These are phyloP conservation scores for Boletellus ananiceps DNA, from an alignment of 768 basidiomycete species.

Conservation along the genomic window DNA sequence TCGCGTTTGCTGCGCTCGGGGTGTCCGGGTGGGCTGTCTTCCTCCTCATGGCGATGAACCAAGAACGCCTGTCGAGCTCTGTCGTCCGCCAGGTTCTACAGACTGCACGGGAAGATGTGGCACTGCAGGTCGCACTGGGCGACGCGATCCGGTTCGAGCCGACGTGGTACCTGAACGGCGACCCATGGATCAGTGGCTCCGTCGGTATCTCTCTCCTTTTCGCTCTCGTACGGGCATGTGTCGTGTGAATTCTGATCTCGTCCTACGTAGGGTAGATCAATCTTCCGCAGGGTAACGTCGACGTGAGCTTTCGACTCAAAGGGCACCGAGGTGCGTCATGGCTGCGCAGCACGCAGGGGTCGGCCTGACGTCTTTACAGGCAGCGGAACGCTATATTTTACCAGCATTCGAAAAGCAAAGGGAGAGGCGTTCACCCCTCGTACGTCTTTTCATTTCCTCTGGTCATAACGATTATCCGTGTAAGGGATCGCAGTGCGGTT, in stretches of 20 bases:
- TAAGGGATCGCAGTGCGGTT: slow-evolving; percentile 48
- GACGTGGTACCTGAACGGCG: slow-evolving; percentile 60
- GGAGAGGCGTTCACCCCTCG: slow-evolving; percentile 64
- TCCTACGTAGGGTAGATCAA: slow-evolving; percentile 47
- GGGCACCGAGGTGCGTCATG: slow-evolving; percentile 56
- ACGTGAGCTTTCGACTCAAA: slow-evolving; percentile 70
- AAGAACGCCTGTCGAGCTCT: slow-evolving; percentile 73
- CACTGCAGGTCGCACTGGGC: slow-evolving; percentile 52
- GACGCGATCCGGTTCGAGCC: slow-evolving; percentile 36
- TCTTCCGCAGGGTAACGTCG: slow-evolving; percentile 70
- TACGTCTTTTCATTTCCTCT: slow-evolving; percentile 24
- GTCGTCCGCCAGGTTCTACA: slow-evolving; percentile 64
- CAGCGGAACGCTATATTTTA: slow-evolving; percentile 79
- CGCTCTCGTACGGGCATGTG: not conserved
- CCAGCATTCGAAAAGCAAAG: slow-evolving; percentile 74
- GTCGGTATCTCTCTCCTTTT: slow-evolving; percentile 37
- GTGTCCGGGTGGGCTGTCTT: slow-evolving; percentile 64
- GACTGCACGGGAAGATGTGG: slow-evolving; percentile 49
- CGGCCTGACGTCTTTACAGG: slow-evolving; percentile 34
- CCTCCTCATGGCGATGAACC: slow-evolving; percentile 65
- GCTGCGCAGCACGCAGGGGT: not conserved
- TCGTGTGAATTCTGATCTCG: not conserved
- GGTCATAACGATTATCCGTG: no score
- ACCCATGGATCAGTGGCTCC: slow-evolving; percentile 64
- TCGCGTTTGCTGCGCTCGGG: slow-evolving; percentile 48